Conservation (phyloP, 208 protist species). For the Leishmania aethiopica region DNA sequence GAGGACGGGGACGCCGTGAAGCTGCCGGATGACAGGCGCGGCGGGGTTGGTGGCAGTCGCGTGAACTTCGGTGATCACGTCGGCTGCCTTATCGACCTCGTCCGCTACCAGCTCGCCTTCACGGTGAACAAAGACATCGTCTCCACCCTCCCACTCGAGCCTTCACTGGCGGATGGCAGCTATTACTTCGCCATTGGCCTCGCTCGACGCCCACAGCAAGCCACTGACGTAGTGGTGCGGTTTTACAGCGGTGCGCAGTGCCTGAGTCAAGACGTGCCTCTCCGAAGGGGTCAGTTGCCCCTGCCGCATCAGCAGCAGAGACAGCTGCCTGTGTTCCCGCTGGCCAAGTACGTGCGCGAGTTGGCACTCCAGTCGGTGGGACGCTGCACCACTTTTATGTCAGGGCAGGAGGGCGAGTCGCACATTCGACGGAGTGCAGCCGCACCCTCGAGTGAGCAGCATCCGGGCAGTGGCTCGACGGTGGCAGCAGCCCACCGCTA, state of each 20-base stretch:
- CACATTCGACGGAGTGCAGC: neutral
- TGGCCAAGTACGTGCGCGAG: constrained; percentile 16
- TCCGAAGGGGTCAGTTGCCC: neutral
- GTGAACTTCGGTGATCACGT: constrained; percentile 58
- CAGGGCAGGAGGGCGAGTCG: constrained; percentile 12
- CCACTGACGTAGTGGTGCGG: constrained; percentile 41
- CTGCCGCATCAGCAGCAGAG: neutral
- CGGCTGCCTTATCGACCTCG: constrained; percentile 74
- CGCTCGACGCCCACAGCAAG: constrained; percentile 37
- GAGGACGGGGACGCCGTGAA: constrained; percentile 48
- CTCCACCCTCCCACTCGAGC: constrained; percentile 24
- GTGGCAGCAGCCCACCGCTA: neutral
- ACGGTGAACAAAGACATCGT: constrained; percentile 61
- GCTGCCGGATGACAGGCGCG: constrained; percentile 25
- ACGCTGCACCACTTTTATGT: constrained; percentile 7
- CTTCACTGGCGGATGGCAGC: constrained; percentile 18
- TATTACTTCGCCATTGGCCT: constrained; percentile 74
- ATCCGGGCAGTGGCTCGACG: neutral
- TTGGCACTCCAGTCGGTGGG: constrained; percentile 18
- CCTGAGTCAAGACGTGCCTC: neutral
- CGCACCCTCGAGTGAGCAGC: neutral
- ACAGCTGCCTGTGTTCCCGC: constrained; percentile 14
- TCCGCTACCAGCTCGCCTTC: constrained; percentile 62
- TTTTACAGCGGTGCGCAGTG: constrained; percentile 42
- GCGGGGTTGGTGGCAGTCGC: constrained; percentile 15